Percentiles rank a stretch among this genome's conserved stretches.
Conservation (phyloP, 129 eudicot species). For the Apium graveolens region DNA sequence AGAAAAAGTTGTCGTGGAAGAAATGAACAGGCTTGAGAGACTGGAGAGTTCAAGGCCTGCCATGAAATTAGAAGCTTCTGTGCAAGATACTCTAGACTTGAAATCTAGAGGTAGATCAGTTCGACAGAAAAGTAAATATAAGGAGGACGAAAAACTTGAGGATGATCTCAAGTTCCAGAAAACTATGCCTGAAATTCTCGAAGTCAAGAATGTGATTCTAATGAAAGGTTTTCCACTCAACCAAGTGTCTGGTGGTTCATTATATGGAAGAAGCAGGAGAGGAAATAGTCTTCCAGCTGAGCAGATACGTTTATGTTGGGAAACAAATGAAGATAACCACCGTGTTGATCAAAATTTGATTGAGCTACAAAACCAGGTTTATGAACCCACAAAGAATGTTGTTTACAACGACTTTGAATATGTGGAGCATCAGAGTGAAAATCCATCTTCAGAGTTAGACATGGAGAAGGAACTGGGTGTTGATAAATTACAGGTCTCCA, state of each 20-base stretch:
- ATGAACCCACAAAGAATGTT: conserved; percentile 21
- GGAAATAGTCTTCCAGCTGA: conserved; percentile 38
- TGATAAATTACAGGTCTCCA: conserved; percentile 37
- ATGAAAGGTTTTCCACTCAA: conserved; percentile 86
- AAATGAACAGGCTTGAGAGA: conserved; percentile 27
- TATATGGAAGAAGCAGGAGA: conserved; percentile 37
- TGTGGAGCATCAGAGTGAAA: not conserved
- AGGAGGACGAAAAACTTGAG: conserved; percentile 10
- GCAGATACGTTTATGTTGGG: conserved; percentile 68
- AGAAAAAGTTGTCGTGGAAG: conserved; percentile 50
- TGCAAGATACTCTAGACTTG: conserved; percentile 28
- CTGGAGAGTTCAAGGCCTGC: conserved; percentile 3
- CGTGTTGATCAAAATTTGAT: conserved; percentile 22
- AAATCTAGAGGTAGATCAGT: conserved; percentile 24
- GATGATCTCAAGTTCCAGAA: conserved; percentile 33
- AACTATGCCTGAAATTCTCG: conserved; percentile 39
- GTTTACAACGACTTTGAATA: conserved; percentile 15
- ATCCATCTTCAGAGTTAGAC: conserved; percentile 40
- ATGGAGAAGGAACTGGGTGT: conserved; percentile 68
- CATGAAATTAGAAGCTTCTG: conserved; percentile 4
- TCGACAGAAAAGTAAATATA: conserved; percentile 11
- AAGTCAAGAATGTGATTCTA: conserved; percentile 35
- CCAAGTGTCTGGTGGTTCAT: conserved; percentile 41
- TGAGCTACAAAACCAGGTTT: conserved; percentile 29
- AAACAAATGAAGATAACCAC: conserved; percentile 38